Evolutionary conservation across 2,329 filamentous ascomycete species (phyloP).

Genomic region (Clarireedia homoeocarpa): DNA sequence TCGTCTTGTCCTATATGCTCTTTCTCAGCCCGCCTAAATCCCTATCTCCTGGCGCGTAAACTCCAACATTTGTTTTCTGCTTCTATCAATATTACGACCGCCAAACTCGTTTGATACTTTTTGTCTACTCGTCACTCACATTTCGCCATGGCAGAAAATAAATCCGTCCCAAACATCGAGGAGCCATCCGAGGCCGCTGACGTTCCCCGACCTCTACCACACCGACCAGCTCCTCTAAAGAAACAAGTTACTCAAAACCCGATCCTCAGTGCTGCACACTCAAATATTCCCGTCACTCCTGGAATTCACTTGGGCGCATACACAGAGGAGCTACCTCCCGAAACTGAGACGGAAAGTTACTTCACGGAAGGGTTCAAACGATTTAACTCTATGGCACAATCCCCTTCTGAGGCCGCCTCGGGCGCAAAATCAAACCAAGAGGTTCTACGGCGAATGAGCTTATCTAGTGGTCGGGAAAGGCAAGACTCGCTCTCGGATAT

Average conservation of each 20-base stretch:
- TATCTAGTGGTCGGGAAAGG: conserved; percentile 20
- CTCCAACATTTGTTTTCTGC: background rate
- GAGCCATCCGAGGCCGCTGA: background rate
- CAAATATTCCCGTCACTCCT: conserved; percentile 27
- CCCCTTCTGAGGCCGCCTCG: conserved; percentile 24
- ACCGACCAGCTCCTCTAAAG: conserved; percentile 1
- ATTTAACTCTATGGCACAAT: conserved; percentile 20
- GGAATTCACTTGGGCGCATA: conserved; percentile 21
- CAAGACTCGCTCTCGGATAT: conserved; percentile 46
- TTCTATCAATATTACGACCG: background rate
- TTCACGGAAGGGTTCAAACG: conserved; percentile 18
- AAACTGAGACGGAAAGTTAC: conserved; percentile 15
- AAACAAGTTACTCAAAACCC: conserved; percentile 23
- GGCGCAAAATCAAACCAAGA: conserved; percentile 34
- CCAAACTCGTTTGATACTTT: background rate
- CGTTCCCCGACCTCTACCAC: background rate
- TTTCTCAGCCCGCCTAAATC: no score
- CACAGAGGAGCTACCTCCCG: conserved; percentile 5
- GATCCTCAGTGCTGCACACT: conserved; percentile 20
- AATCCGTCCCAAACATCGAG: background rate
- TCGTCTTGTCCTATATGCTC: no score
- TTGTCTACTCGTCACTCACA: background rate
- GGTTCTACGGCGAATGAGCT: conserved; percentile 38
- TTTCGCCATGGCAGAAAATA: conserved; percentile 8
- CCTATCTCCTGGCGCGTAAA: background rate